A percentile compares a stretch with the other conserved stretches of the same genome.
These are phyloP conservation scores for Corymbia maculata DNA, from an alignment of 345 rosid genomes.

Conservation along the genomic window DNA sequence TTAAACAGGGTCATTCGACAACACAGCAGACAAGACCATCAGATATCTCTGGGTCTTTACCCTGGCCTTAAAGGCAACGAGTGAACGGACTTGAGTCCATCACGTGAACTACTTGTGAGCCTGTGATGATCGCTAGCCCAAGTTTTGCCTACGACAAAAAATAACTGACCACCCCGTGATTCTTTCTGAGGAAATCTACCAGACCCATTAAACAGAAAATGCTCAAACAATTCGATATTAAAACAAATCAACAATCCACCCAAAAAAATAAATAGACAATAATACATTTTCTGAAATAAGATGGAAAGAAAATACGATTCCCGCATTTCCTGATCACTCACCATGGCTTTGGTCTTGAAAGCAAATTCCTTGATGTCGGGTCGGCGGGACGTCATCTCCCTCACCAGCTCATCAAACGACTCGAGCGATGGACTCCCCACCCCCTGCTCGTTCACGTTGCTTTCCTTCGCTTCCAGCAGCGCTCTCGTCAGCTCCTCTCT, in stretches of 20 bases:
- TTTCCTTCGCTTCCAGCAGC: slow-evolving; percentile 51
- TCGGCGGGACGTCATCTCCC: slow-evolving; percentile 46
- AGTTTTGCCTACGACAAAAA: background rate
- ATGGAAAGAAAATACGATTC: background rate
- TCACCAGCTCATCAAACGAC: slow-evolving; percentile 70
- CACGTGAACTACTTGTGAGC: background rate
- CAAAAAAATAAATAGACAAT: background rate
- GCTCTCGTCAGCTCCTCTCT: slow-evolving; percentile 76
- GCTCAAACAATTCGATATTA: background rate
- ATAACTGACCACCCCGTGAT: background rate
- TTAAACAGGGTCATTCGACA: background rate
- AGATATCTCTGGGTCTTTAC: background rate
- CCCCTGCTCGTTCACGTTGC: slow-evolving; percentile 16
- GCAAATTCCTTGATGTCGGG: slow-evolving; percentile 75
- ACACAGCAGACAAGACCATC: background rate
- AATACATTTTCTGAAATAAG: background rate
- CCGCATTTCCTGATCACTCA: slow-evolving; percentile 3
- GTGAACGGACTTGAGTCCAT: background rate
- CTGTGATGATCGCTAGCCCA: background rate
- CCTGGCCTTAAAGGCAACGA: background rate
- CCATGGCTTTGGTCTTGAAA: slow-evolving; percentile 75
- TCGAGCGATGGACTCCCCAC: slow-evolving; percentile 32
- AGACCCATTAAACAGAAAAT: background rate
- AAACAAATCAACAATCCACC: background rate
- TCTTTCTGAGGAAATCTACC: background rate